These are phyloP conservation scores for Pichia rugopelliculosa DNA, from an alignment of 805 yeast species.

Conservation along the genomic window DNA sequence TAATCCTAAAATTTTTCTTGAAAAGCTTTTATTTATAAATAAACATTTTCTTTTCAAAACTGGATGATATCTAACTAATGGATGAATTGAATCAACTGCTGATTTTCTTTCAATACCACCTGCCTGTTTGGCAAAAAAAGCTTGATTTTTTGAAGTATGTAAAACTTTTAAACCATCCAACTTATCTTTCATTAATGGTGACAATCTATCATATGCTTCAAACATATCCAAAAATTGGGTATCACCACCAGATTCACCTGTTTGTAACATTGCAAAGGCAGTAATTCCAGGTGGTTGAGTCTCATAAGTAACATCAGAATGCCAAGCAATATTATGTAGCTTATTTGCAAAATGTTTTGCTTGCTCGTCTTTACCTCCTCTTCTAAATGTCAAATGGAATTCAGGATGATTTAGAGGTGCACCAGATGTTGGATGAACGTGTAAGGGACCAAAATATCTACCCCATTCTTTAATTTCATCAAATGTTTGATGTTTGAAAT, in stretches of 20 bases:
- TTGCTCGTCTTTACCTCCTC: constrained; percentile 34
- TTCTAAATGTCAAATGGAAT: constrained; percentile 54
- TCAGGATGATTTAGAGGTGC: constrained; percentile 55
- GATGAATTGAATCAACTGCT: constrained; percentile 57
- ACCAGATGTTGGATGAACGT: constrained; percentile 70
- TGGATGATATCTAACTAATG: constrained; percentile 66
- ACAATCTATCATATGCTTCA: constrained; percentile 65
- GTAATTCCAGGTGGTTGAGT: constrained; percentile 68
- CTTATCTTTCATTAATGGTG: constrained; percentile 54
- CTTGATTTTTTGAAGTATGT: constrained; percentile 69
- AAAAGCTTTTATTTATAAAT: constrained; percentile 53
- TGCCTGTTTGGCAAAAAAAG: constrained; percentile 40
- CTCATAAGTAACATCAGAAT: constrained; percentile 70
- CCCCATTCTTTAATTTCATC: constrained; percentile 45
- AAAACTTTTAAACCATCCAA: constrained; percentile 56
- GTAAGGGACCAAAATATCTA: constrained; percentile 60
- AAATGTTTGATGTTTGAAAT: constrained; percentile 51
- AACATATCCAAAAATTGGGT: constrained; percentile 62
- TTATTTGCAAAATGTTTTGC: constrained; percentile 30
- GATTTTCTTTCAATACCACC: constrained; percentile 66
- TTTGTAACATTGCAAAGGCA: constrained; percentile 53
- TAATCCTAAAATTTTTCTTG: constrained; percentile 61
- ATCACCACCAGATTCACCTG: constrained; percentile 64
- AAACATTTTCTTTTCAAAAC: constrained; percentile 56
- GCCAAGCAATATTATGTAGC: constrained; percentile 46